Conservation (phyloP, 495 filamentous ascomycete genomes). For the Aspergillus sparsus region DNA sequence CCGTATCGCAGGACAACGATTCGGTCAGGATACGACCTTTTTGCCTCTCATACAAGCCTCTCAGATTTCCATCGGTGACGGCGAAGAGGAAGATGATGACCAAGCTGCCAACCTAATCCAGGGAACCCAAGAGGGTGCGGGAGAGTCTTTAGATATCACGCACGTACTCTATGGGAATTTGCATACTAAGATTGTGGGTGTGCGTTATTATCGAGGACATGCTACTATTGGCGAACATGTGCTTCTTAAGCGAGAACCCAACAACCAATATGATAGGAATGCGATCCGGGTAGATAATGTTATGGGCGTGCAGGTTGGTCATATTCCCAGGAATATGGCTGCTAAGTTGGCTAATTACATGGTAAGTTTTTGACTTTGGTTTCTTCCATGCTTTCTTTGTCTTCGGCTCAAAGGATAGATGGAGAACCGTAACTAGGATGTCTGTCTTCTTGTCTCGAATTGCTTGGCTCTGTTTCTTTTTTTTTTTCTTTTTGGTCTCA, state of each 20-base stretch:
- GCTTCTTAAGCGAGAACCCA: conserved; percentile 64
- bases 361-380: conserved; percentile 34
- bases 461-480: neutral
- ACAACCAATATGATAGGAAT: conserved; percentile 74
- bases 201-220: conserved; percentile 73
- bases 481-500: neutral
- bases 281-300: conserved; percentile 82
- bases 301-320: conserved; percentile 76
- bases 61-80: conserved; percentile 28
- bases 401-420: too few species aligned
- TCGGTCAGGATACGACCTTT: conserved; percentile 39
- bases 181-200: conserved; percentile 74
- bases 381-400: neutral
- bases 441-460: neutral
- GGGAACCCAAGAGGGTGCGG: conserved; percentile 43
- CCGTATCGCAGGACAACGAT: conserved; percentile 31
- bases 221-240: conserved; percentile 74
- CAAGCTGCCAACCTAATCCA: conserved; percentile 35
- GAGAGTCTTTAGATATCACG: conserved; percentile 37
- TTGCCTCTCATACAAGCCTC: conserved; percentile 38
- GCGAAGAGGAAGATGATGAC: conserved; percentile 44
- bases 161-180: conserved; percentile 53
- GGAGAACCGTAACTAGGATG: neutral
- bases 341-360: conserved; percentile 74
- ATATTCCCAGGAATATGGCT: conserved; percentile 67